Evolutionary conservation across 768 basidiomycete species (phyloP).

Genomic region (Tubosaeta sp.): DNA sequence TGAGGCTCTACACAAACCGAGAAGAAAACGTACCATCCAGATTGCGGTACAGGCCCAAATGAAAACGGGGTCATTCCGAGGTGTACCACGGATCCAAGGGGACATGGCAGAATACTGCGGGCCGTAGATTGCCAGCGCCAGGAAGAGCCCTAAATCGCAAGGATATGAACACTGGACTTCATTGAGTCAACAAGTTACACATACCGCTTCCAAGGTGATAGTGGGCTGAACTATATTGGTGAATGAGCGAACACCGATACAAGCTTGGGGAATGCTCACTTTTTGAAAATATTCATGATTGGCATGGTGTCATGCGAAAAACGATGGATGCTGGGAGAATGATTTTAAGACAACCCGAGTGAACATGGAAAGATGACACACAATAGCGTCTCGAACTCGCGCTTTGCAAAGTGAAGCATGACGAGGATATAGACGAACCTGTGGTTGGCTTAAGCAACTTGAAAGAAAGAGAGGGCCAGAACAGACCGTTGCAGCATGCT

Average conservation of each 20-base stretch:
- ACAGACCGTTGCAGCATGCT: constrained; percentile 72
- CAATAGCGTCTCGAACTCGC: constrained; percentile 91
- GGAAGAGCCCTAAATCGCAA: constrained; percentile 50
- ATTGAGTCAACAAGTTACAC: neutral
- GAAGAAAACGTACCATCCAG: constrained; percentile 62
- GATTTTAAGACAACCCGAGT: neutral
- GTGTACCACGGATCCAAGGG: constrained; percentile 56
- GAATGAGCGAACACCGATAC: neutral
- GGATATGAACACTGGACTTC: neutral
- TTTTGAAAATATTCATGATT: constrained; percentile 76
- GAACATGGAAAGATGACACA: constrained; percentile 32
- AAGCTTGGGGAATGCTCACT: constrained; percentile 47
- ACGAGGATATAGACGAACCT: constrained; percentile 73
- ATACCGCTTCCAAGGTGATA: constrained; percentile 78
- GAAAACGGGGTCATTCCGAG: constrained; percentile 63
- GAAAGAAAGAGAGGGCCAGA: neutral
- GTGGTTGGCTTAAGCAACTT: constrained; percentile 8
- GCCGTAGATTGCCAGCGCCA: constrained; percentile 79
- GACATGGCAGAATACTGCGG: constrained; percentile 69
- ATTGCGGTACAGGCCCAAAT: constrained; percentile 60
- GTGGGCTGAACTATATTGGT: constrained; percentile 65
- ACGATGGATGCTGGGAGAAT: constrained; percentile 69
- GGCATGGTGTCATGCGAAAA: constrained; percentile 98
- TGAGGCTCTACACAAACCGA: neutral
- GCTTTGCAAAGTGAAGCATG: constrained; percentile 85